A percentile compares a stretch with the other conserved stretches of the same genome.
phyloP scores from a whole-genome alignment of 192 early-diverging fungal genomes.

The Bifiguratus adelaidae region DNA sequence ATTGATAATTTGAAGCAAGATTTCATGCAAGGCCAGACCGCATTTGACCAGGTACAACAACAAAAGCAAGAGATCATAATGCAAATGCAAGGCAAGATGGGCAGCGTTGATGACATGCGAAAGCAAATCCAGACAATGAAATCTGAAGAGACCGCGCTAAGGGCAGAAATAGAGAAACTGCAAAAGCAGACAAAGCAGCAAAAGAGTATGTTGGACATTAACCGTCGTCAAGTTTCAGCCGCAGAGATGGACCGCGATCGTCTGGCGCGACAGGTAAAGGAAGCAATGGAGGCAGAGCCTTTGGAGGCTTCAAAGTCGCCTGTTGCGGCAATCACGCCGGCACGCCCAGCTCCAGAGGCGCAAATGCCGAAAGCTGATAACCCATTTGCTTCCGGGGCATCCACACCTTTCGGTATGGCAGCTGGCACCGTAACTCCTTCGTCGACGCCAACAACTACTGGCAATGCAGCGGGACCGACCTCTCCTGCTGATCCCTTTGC shows the following conservation, averaged over 20 bases:
- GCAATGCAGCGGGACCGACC: too few species aligned
- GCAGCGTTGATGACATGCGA: slow-evolving; percentile 33
- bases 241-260: slow-evolving; percentile 54
- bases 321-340: background rate
- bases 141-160: slow-evolving; percentile 42
- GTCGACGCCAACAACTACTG: too few species aligned
- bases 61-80: slow-evolving; percentile 37
- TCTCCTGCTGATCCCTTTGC: too few species aligned
- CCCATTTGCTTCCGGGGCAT: background rate
- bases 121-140: slow-evolving; percentile 33
- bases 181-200: slow-evolving; percentile 48
- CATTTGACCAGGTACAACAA: slow-evolving; percentile 25
- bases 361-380: background rate
- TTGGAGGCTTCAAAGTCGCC: too few species aligned
- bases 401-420: too few species aligned
- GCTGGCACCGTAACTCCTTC: too few species aligned
- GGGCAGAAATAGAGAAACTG: slow-evolving; percentile 40
- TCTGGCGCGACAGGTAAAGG: slow-evolving; percentile 10
- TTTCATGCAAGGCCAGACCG: slow-evolving; percentile 31
- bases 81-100: slow-evolving; percentile 26
- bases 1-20: slow-evolving; percentile 34
- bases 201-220: slow-evolving; percentile 49
- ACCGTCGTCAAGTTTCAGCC: slow-evolving; percentile 42
- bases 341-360: background rate
- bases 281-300: too few species aligned